Evolutionary conservation across 495 filamentous ascomycete genomes (phyloP).

Genomic region (Corynascus novoguineensis): DNA sequence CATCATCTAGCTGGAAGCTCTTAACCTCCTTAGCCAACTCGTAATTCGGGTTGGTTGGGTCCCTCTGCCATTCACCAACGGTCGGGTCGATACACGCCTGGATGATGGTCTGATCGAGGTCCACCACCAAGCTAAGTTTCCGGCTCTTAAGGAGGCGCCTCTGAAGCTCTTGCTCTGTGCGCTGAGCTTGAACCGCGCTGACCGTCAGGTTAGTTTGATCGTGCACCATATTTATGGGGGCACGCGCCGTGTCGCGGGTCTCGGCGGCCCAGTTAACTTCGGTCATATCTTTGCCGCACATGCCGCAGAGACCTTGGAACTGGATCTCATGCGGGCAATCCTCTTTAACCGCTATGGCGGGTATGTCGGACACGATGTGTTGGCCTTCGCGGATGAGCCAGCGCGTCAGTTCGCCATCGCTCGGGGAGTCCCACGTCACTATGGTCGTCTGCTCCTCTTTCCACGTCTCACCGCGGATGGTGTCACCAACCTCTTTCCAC

Average conservation of each 20-base stretch:
- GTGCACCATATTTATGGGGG: constrained; percentile 88
- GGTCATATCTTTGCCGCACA: constrained; percentile 98
- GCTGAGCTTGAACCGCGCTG: constrained; percentile 66
- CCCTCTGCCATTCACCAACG: constrained; percentile 87
- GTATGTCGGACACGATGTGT: constrained; percentile 52
- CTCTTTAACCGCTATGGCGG: constrained; percentile 78
- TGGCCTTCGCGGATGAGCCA: constrained; percentile 74
- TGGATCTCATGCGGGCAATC: constrained; percentile 87
- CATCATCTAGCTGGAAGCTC: constrained; percentile 85
- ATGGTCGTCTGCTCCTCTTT: constrained; percentile 56
- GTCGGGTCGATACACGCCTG: constrained; percentile 97
- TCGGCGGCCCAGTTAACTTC: constrained; percentile 50
- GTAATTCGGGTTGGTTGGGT: constrained; percentile 84
- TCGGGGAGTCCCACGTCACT: constrained; percentile 71
- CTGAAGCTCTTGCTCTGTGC: constrained; percentile 80
- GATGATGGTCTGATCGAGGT: constrained; percentile 97
- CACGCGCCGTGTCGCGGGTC: constrained; percentile 61
- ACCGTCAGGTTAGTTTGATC: constrained; percentile 77
- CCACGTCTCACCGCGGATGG: constrained; percentile 57
- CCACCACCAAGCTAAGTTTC: constrained; percentile 90
- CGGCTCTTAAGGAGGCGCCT: constrained; percentile 67
- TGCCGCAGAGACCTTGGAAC: constrained; percentile 79
- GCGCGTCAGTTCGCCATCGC: constrained; percentile 66
- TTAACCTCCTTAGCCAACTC: constrained; percentile 82
- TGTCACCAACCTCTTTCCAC: constrained; percentile 67